phyloP scores from a whole-genome alignment of 2,329 filamentous ascomycete species.

The Lasiodiplodia theobromae region DNA sequence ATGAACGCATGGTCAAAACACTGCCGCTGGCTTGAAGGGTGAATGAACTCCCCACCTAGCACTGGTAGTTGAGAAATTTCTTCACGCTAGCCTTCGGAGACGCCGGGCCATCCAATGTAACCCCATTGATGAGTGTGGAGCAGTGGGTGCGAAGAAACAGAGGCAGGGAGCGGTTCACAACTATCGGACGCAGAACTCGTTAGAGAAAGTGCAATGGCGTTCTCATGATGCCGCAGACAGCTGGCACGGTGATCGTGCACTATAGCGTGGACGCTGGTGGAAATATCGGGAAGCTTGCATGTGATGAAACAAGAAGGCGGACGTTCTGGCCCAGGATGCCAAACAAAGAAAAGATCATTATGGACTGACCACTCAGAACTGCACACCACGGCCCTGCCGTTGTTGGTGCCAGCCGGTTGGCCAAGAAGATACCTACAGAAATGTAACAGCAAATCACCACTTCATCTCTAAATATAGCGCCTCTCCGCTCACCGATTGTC shows the following conservation, averaged over 20 bases:
- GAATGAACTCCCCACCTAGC: not conserved
- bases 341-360: slow-evolving; percentile 17
- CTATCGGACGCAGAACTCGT: not conserved
- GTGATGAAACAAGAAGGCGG: slow-evolving; percentile 22
- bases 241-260: not conserved
- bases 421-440: slow-evolving; percentile 14
- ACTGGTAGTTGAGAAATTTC: not conserved
- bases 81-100: not conserved
- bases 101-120: not conserved
- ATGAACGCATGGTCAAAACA: not conserved
- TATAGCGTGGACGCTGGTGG: not conserved
- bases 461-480: slow-evolving; percentile 19
- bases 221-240: slow-evolving; percentile 1
- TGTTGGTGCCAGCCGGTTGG: slow-evolving; percentile 16
- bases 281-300: slow-evolving; percentile 21
- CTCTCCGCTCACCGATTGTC: slow-evolving; percentile 22
- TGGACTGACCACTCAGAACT: slow-evolving; percentile 4
- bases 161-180: not conserved
- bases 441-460: slow-evolving; percentile 26
- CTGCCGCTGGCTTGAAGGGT: not conserved
- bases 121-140: not conserved
- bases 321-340: slow-evolving; percentile 5
- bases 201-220: slow-evolving; percentile 1
- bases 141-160: slow-evolving; percentile 5
- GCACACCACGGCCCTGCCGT: slow-evolving; percentile 2